These are phyloP conservation scores for Colletotrichum simmondsii DNA, from an alignment of 2,329 filamentous ascomycete species.

Conservation along the genomic window DNA sequence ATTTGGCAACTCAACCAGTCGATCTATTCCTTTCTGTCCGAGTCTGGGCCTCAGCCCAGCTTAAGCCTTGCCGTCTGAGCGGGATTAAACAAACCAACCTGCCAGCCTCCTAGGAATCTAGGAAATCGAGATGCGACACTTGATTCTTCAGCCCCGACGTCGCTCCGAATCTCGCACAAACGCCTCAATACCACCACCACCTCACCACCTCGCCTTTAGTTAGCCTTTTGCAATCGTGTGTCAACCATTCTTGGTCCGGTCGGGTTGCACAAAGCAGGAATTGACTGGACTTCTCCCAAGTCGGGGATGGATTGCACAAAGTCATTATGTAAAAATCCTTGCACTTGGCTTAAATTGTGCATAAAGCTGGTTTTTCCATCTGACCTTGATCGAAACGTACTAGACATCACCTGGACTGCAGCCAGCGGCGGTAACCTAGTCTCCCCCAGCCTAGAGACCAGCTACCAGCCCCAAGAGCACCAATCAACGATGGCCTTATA, in stretches of 20 bases:
- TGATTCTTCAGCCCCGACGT: constrained; percentile 24
- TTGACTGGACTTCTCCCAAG: neutral
- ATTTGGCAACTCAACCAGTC: constrained; percentile 17
- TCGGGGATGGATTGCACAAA: constrained; percentile 10
- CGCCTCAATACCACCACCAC: constrained; percentile 3
- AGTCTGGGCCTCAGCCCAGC: neutral
- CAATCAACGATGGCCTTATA: neutral
- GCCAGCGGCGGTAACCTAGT: constrained; percentile 29
- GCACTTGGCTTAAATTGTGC: neutral
- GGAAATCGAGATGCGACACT: neutral
- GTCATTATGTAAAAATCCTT: constrained; percentile 23
- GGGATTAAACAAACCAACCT: neutral
- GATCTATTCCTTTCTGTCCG: constrained; percentile 11
- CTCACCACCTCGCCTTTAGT: neutral
- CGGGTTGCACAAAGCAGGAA: neutral
- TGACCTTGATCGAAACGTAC: constrained; percentile 29
- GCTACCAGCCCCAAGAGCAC: neutral
- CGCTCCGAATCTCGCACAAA: constrained; percentile 34
- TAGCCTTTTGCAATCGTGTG: constrained; percentile 25
- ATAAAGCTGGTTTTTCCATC: constrained; percentile 25
- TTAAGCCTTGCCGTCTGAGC: constrained; percentile 20
- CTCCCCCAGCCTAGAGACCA: neutral
- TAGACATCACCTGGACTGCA: constrained; percentile 15
- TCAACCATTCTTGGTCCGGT: constrained; percentile 1
- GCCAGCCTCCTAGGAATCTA: constrained; percentile 1